Base-by-base conservation (phyloP, 2,329 filamentous ascomycete species). In the Coniella lustricola region DNA sequence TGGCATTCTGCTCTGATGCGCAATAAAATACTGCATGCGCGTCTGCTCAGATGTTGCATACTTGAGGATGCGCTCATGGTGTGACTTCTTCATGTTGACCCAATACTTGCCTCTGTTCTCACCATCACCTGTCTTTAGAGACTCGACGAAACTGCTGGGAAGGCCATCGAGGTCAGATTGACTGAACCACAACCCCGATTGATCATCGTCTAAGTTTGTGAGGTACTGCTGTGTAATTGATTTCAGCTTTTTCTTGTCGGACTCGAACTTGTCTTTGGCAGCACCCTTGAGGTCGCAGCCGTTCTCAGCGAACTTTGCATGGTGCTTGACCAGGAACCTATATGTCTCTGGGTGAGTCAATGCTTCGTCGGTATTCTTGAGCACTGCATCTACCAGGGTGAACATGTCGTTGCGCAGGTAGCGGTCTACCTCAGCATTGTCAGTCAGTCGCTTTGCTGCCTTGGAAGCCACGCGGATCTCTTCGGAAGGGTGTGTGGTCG, bases 331-430 rank as follows among this genome's bases (percentile, higher is more conserved):
- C 32, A 54, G 12, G 31, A 41, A 51, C 7, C 39, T 29, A 25
- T 44, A 44, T 2, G 33, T 38, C 36, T 49, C 47, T 14, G 39
- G 39, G 13, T 39, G 17, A 14, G 33, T 22, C 22, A 36, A 21
- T 16, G 17, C 18, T 14, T 46, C 36, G 12, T 22, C 2, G 9
- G 35, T 46, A 8, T 13, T 34, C 2, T 22, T 16, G 13, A 51
- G 35, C 3, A 54, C 34, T 5, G 46, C 37, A 21, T 51, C 46
- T 2, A 54, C 46, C 18, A 49, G 37, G 21, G 25, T 13, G 21
- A 54, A 54, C 14, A 52, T 42, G 20, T 54, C 52, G 3, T 16
- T 16, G 3, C 52, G 49, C 3, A 44, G 32, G 33, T 38, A 54
- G 3, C 48, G 46, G 10, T 49, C 46, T n/a, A 48, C 42, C 3